Conservation (phyloP, 331 rosid species). For the Malus hybrid region DNA sequence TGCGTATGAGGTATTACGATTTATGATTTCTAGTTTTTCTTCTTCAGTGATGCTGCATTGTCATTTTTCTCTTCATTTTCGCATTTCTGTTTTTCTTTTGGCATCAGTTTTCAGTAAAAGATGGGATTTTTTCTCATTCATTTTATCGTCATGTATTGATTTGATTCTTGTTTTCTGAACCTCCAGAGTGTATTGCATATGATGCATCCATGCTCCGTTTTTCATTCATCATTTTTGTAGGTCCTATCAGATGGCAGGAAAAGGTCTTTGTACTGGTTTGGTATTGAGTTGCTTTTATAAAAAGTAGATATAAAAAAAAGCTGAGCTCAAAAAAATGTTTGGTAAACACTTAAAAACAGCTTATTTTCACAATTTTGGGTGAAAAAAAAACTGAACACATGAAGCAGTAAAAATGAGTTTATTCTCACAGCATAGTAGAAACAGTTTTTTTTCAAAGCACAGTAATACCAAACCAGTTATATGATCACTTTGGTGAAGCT, state of each 20-base stretch:
- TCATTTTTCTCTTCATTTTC: neutral
- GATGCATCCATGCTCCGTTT: no score
- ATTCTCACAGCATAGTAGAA: no score
- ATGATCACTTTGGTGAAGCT: slow-evolving; percentile 91
- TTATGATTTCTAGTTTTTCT: slow-evolving; percentile 7
- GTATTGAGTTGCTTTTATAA: no score
- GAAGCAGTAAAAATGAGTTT: no score
- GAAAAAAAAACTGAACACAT: no score
- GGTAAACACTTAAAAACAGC: no score
- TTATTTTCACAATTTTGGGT: no score
- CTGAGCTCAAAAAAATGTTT: no score
- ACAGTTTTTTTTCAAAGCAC: no score
- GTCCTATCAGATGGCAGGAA: slow-evolving; percentile 96
- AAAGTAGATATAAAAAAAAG: no score
- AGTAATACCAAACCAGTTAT: slow-evolving; percentile 4
- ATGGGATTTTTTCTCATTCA: neutral
- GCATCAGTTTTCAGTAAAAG: neutral
- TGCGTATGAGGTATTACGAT: slow-evolving; percentile 75
- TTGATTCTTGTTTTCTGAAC: slow-evolving; percentile 6
- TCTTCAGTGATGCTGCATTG: neutral
- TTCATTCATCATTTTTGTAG: slow-evolving; percentile 51
- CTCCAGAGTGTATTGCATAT: neutral
- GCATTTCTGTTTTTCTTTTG: slow-evolving; percentile 2
- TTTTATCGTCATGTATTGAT: neutral
- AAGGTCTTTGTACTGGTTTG: slow-evolving; percentile 34